A percentile compares a stretch with the other conserved stretches of the same genome.
These are phyloP conservation scores for Hibiscus trionum DNA, from an alignment of 345 rosid species.

Conservation along the genomic window DNA sequence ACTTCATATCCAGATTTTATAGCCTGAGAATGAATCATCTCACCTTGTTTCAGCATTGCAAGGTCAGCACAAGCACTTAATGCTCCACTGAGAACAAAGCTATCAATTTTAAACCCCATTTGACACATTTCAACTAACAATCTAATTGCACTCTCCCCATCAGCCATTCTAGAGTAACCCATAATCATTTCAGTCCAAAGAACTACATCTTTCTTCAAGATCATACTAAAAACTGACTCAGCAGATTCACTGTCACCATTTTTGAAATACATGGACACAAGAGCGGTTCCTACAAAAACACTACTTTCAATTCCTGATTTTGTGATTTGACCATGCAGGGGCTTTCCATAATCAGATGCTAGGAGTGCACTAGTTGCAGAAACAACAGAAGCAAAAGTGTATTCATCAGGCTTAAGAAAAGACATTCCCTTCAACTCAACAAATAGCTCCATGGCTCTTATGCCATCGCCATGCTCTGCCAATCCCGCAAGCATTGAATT, in stretches of 20 bases:
- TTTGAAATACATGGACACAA: constrained; percentile 68
- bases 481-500: constrained; percentile 70
- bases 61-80: constrained; percentile 74
- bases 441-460: constrained; percentile 48
- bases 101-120: constrained; percentile 46
- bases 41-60: constrained; percentile 61
- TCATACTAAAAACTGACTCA: constrained; percentile 32
- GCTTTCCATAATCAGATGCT: constrained; percentile 39
- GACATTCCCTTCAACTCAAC: constrained; percentile 28
- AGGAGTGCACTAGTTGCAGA: constrained; percentile 37
- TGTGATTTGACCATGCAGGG: constrained; percentile 53
- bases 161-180: constrained; percentile 61
- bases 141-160: constrained; percentile 44
- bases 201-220: constrained; percentile 53
- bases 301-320: constrained; percentile 48
- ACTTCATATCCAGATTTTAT: constrained; percentile 44
- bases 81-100: constrained; percentile 67
- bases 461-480: constrained; percentile 53
- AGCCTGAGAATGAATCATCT: constrained; percentile 55
- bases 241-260: constrained; percentile 54
- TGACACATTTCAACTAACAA: constrained; percentile 44
- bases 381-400: constrained; percentile 64
- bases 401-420: constrained; percentile 58
- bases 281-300: constrained; percentile 55
- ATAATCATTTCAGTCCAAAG: constrained; percentile 91